Percentiles rank a stretch among this genome's conserved stretches.
These are phyloP conservation scores for Pseudocercospora fijiensis DNA, from an alignment of 2,329 filamentous ascomycete genomes.

Conservation along the genomic window DNA sequence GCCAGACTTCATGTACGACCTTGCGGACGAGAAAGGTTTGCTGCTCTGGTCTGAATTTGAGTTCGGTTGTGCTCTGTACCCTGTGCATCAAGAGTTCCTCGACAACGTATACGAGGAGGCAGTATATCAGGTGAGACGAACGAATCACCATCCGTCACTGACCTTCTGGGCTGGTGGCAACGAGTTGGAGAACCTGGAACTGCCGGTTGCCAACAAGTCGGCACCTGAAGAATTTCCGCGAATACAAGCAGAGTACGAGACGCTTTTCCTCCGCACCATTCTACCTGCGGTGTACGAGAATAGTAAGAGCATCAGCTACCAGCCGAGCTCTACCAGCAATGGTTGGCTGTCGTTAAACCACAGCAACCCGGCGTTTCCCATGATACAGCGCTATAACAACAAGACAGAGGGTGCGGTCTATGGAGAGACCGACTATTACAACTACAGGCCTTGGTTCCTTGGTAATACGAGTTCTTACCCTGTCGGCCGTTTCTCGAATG, in stretches of 20 bases:
- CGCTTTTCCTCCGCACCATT: conserved; percentile 57
- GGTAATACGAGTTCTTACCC: conserved; percentile 59
- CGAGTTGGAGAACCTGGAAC: conserved; percentile 59
- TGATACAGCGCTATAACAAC: conserved; percentile 59
- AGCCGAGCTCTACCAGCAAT: conserved; percentile 60
- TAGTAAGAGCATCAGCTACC: conserved; percentile 60
- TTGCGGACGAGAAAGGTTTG: conserved; percentile 61
- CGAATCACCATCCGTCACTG: conserved; percentile 57
- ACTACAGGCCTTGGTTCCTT: conserved; percentile 54
- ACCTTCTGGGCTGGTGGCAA: conserved; percentile 50
- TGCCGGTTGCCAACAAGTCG: conserved; percentile 42
- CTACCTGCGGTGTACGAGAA: conserved; percentile 59
- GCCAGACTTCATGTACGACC: conserved; percentile 62
- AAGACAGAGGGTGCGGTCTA: conserved; percentile 55
- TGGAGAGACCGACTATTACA: conserved; percentile 58
- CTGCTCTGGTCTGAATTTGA: conserved; percentile 64
- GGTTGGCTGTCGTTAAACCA: conserved; percentile 58
- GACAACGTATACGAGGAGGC: conserved; percentile 58
- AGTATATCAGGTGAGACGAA: conserved; percentile 59
- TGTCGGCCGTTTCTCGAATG: conserved; percentile 60
- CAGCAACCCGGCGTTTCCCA: conserved; percentile 46
- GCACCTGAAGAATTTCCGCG: conserved; percentile 47
- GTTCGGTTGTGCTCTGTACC: conserved; percentile 62
- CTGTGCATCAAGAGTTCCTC: conserved; percentile 54
- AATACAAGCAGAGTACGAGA: conserved; percentile 56